Conservation (phyloP, 192 early-diverging fungal species). For the Gonapodya prolifera region DNA sequence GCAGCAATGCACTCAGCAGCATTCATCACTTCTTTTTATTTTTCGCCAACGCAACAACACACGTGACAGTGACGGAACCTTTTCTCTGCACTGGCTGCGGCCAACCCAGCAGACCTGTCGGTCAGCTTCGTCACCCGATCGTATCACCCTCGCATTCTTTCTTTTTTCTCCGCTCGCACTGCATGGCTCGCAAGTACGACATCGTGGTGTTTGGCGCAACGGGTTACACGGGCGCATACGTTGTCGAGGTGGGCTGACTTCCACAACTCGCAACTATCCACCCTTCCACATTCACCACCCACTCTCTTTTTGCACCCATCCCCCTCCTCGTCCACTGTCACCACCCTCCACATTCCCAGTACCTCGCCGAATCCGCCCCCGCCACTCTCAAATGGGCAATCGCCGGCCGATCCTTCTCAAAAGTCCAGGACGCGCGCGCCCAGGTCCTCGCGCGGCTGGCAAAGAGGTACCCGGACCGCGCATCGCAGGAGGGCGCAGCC, state of each 20-base stretch:
- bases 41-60: too few relatives aligned
- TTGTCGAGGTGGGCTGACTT: conserved; percentile 38
- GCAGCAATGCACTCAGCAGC: too few relatives aligned
- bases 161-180: too few relatives aligned
- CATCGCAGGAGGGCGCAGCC: background rate
- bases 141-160: too few relatives aligned
- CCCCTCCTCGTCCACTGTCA: background rate
- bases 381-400: background rate
- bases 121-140: too few relatives aligned
- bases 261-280: too few relatives aligned
- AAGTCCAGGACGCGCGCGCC: background rate
- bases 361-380: conserved; percentile 3
- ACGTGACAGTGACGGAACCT: too few relatives aligned
- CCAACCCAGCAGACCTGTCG: too few relatives aligned
- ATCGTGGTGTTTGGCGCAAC: conserved; percentile 43
- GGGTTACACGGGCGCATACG: conserved; percentile 66
- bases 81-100: too few relatives aligned
- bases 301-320: background rate
- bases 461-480: background rate
- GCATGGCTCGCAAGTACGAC: background rate
- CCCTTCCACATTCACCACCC: background rate
- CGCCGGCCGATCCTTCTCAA: background rate
- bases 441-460: background rate
- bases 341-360: background rate
- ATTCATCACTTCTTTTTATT: too few relatives aligned